These are phyloP conservation scores for Arthrocladium fulminans DNA, from an alignment of 2,329 filamentous ascomycete species.

Conservation along the genomic window DNA sequence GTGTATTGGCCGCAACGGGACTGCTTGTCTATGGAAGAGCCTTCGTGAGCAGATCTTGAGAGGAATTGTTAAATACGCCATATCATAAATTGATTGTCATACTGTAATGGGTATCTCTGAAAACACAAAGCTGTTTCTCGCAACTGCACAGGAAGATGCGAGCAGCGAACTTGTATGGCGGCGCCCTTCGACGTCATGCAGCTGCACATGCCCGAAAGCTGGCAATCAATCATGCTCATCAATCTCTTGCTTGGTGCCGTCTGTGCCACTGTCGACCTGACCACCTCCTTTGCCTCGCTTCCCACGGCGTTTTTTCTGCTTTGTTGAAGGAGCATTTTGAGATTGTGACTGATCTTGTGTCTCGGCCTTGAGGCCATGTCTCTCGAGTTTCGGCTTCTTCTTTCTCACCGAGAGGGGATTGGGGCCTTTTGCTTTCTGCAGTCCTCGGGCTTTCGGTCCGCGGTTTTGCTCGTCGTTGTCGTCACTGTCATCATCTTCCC, in stretches of 20 bases:
- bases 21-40: slow-evolving; percentile 70
- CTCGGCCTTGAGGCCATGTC: neutral
- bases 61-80: neutral
- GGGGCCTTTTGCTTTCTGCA: slow-evolving; percentile 35
- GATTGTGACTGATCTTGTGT: slow-evolving; percentile 14
- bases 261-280: neutral
- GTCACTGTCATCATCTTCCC: slow-evolving; percentile 20
- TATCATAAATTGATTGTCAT: neutral
- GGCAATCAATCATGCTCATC: neutral
- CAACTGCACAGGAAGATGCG: neutral
- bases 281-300: slow-evolving; percentile 9
- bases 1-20: slow-evolving; percentile 69
- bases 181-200: neutral
- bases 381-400: slow-evolving; percentile 28
- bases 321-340: slow-evolving; percentile 18
- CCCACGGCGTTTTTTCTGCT: slow-evolving; percentile 7
- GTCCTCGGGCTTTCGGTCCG: slow-evolving; percentile 24
- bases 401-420: slow-evolving; percentile 43
- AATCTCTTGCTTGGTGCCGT: no score
- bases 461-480: slow-evolving; percentile 21
- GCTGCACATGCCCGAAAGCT: neutral
- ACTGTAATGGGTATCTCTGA: slow-evolving; percentile 1
- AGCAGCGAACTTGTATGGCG: neutral
- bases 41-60: slow-evolving; percentile 33
- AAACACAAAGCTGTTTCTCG: slow-evolving; percentile 4